These are phyloP conservation scores for Serendipita indica DNA, from an alignment of 768 basidiomycete genomes.

Conservation along the genomic window DNA sequence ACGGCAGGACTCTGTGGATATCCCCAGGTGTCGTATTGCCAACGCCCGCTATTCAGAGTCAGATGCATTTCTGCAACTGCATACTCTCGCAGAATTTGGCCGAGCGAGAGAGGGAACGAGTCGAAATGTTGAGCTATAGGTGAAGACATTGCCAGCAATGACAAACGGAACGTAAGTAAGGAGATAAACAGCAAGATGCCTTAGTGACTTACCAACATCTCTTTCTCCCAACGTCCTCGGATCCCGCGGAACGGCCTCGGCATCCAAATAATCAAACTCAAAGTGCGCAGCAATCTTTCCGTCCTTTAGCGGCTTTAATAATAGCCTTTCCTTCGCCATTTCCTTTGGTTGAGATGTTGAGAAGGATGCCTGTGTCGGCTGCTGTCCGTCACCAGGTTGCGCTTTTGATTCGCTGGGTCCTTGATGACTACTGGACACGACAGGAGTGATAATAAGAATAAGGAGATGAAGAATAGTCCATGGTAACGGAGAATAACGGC, in stretches of 20 bases:
- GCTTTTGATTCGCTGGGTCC: not conserved
- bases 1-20: conserved; percentile 62
- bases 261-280: conserved; percentile 54
- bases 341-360: not conserved
- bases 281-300: conserved; percentile 73
- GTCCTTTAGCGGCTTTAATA: conserved; percentile 50
- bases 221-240: conserved; percentile 32
- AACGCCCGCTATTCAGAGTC: conserved; percentile 79
- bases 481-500: not conserved
- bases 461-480: not conserved
- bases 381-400: not conserved
- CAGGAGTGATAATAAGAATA: not conserved
- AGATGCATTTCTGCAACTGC: conserved; percentile 80
- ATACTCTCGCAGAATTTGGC: conserved; percentile 75
- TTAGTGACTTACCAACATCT: conserved; percentile 35
- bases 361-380: not conserved
- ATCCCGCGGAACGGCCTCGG: conserved; percentile 39
- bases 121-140: conserved; percentile 76
- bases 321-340: conserved; percentile 32
- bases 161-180: conserved; percentile 1
- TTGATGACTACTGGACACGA: not conserved
- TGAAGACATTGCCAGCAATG: not conserved
- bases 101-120: conserved; percentile 72
- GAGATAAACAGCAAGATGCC: not conserved
- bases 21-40: conserved; percentile 79